Evolutionary conservation across 805 yeast species (phyloP).

Genomic region (Candida ovalis): DNA sequence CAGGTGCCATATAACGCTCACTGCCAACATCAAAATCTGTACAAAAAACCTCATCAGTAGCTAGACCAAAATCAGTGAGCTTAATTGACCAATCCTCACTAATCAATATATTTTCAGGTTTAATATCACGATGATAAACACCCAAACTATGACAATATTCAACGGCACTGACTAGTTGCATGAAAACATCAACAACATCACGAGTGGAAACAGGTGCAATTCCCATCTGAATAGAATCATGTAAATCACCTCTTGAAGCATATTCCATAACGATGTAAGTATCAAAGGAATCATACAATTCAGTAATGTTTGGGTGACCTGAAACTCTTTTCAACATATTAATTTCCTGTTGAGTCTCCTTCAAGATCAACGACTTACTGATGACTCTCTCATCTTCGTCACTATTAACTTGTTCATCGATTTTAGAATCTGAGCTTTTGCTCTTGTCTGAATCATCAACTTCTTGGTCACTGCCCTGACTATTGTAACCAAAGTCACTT

Average conservation of each 20-base stretch:
- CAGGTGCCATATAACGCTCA: conserved; percentile 95
- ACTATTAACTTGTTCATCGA: conserved; percentile 6
- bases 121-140: conserved; percentile 53
- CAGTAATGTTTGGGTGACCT: conserved; percentile 43
- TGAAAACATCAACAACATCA: conserved; percentile 52
- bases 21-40: conserved; percentile 83
- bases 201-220: conserved; percentile 58
- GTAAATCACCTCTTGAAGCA: conserved; percentile 83
- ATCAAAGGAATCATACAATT: conserved; percentile 47
- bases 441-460: conserved; percentile 8
- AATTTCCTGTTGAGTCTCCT: conserved; percentile 68
- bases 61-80: conserved; percentile 58
- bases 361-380: conserved; percentile 35
- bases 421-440: conserved; percentile 6
- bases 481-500: conserved; percentile 33
- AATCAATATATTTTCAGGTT: conserved; percentile 54
- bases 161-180: conserved; percentile 47
- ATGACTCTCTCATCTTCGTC: conserved; percentile 9
- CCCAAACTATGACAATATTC: conserved; percentile 46
- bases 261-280: conserved; percentile 64
- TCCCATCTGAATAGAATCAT: conserved; percentile 67
- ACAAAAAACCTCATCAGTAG: conserved; percentile 49
- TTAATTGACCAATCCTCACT: conserved; percentile 54
- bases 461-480: conserved; percentile 10
- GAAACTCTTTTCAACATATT: conserved; percentile 62